These are phyloP conservation scores for Hypoxylon perforatum DNA, from an alignment of 495 filamentous ascomycete species.

Conservation along the genomic window DNA sequence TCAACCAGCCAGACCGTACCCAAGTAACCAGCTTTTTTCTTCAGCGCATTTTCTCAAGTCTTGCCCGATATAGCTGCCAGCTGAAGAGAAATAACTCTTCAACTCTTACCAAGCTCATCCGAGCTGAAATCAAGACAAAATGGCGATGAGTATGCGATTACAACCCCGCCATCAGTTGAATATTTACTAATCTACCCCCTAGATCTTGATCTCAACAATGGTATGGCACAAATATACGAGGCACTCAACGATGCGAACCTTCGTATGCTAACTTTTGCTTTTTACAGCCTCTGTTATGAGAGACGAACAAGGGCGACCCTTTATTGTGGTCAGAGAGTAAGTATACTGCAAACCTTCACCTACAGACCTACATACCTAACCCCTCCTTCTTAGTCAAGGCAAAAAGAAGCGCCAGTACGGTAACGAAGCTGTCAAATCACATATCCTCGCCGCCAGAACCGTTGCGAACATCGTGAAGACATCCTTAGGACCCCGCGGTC, in stretches of 20 bases:
- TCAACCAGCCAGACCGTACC: conserved; percentile 24
- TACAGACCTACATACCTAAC: conserved; percentile 13
- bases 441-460: conserved; percentile 95
- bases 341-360: conserved; percentile 50
- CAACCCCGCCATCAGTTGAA: conserved; percentile 36
- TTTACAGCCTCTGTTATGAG: conserved; percentile 64
- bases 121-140: conserved; percentile 49
- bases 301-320: conserved; percentile 96
- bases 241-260: not conserved
- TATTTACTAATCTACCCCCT: conserved; percentile 43
- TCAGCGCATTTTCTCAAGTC: conserved; percentile 3
- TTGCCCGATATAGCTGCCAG: not conserved
- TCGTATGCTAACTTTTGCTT: conserved; percentile 34
- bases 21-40: conserved; percentile 24
- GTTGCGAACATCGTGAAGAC: conserved; percentile 98
- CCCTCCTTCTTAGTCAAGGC: conserved; percentile 75
- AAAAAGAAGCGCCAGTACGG: conserved; percentile 98
- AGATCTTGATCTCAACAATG: conserved; percentile 65
- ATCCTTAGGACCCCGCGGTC: conserved; percentile 92
- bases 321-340: conserved; percentile 98
- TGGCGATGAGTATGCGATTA: conserved; percentile 57
- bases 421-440: conserved; percentile 95
- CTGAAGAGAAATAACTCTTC: not conserved
- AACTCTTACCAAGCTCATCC: conserved; percentile 31
- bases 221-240: conserved; percentile 45